Conservation (phyloP, 176 grass and related monocot species). For the Zoysia japonica region DNA sequence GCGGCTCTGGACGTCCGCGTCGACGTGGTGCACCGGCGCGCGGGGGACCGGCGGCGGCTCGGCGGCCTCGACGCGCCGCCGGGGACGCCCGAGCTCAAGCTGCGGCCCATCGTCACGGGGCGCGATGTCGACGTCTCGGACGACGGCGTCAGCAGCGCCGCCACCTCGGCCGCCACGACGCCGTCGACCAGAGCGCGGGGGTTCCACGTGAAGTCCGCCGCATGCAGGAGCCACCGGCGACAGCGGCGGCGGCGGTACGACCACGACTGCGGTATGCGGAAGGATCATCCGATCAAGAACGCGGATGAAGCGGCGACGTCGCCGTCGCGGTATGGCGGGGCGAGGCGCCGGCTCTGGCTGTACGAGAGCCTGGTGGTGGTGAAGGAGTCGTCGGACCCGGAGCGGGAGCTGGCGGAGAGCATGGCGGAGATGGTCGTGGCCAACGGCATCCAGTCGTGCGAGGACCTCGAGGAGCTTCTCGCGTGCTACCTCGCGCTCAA, state of each 20-base stretch:
- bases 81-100: constrained; percentile 64
- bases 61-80: constrained; percentile 46
- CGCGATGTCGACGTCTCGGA: constrained; percentile 15
- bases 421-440: constrained; percentile 86
- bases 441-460: constrained; percentile 50
- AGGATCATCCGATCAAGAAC: not conserved
- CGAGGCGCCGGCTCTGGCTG: constrained; percentile 52
- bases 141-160: not conserved
- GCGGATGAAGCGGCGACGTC: no score
- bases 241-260: not conserved
- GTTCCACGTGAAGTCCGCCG: constrained; percentile 33
- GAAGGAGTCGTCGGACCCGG: constrained; percentile 72
- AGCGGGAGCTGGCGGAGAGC: constrained; percentile 73
- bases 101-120: constrained; percentile 69
- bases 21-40: constrained; percentile 40
- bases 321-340: constrained; percentile 16
- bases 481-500: constrained; percentile 90
- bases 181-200: constrained; percentile 47
- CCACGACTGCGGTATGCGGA: not conserved
- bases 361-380: constrained; percentile 76
- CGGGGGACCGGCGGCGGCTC: constrained; percentile 18
- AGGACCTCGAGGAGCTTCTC: constrained; percentile 83
- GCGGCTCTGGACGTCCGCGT: constrained; percentile 34
- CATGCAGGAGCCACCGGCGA: not conserved
- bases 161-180: constrained; percentile 49